These are phyloP conservation scores for Gracilaria gracilis DNA, from an alignment of 23 red algal species.

Conservation along the genomic window DNA sequence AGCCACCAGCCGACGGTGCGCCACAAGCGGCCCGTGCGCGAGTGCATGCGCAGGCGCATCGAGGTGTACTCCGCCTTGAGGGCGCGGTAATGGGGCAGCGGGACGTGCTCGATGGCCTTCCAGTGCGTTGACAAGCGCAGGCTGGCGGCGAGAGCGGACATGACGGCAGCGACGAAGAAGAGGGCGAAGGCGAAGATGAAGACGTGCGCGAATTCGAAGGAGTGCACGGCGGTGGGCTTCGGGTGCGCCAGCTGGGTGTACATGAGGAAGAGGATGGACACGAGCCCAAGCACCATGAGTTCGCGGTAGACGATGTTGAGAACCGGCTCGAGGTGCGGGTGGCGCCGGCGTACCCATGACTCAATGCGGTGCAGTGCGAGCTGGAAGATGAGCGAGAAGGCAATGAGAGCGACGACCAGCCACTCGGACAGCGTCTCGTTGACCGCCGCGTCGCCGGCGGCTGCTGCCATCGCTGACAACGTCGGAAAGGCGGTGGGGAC, in stretches of 20 bases:
- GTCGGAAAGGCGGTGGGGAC: not conserved
- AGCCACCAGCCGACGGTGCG: slow-evolving; percentile 53
- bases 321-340: slow-evolving; percentile 44
- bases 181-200: slow-evolving; percentile 81
- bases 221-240: slow-evolving; percentile 22
- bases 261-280: slow-evolving; percentile 63
- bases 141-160: slow-evolving; percentile 29
- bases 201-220: slow-evolving; percentile 85
- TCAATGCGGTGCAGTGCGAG: slow-evolving; percentile 60
- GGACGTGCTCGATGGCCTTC: slow-evolving; percentile 59
- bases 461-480: not conserved
- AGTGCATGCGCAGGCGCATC: slow-evolving; percentile 28
- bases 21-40: slow-evolving; percentile 40
- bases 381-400: slow-evolving; percentile 58
- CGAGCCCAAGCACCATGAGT: slow-evolving; percentile 79
- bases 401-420: slow-evolving; percentile 56
- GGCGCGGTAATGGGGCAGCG: slow-evolving; percentile 39
- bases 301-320: slow-evolving; percentile 70
- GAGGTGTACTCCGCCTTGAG: slow-evolving; percentile 72
- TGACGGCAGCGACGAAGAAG: slow-evolving; percentile 63
- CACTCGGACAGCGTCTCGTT: slow-evolving; percentile 62
- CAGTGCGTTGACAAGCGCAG: slow-evolving; percentile 50
- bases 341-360: slow-evolving; percentile 38
- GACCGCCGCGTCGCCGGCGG: not conserved
- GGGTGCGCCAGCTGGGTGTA: slow-evolving; percentile 41